Evolutionary conservation across 208 protist species (phyloP).

Genomic region (Trypanosoma rangeli): DNA sequence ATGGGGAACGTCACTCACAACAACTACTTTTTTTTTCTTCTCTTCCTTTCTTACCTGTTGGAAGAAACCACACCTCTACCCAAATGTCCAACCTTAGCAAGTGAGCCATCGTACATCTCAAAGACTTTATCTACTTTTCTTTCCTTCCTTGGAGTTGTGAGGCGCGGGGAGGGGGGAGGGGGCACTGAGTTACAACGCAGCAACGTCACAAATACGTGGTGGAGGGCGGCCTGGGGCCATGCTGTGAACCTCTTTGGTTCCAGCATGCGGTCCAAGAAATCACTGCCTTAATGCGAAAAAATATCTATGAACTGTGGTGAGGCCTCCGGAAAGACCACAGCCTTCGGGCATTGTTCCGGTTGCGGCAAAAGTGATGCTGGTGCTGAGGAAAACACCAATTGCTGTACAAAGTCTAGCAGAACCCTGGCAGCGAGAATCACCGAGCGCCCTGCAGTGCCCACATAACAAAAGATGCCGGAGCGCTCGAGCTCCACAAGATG

Average conservation of each 20-base stretch:
- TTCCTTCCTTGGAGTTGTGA: not conserved
- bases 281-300: not conserved
- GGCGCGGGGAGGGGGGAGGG: too few species aligned
- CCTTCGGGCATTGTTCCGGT: too few species aligned
- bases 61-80: not conserved
- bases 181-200: not conserved
- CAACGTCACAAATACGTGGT: not conserved
- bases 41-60: not conserved
- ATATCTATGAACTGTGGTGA: not conserved
- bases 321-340: not conserved
- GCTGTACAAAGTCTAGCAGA: constrained; percentile 38
- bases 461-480: constrained; percentile 52
- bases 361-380: not conserved
- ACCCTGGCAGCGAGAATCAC: constrained; percentile 28
- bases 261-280: not conserved
- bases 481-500: constrained; percentile 54
- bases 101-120: too few species aligned
- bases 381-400: constrained; percentile 17
- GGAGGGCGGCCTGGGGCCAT: not conserved
- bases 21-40: not conserved
- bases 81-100: not conserved
- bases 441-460: constrained; percentile 25
- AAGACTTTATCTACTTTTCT: not conserved
- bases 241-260: not conserved
- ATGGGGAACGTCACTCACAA: not conserved